A percentile compares a stretch with the other conserved stretches of the same genome.
phyloP scores from a whole-genome alignment of 805 yeast species.

The Blastobotrys chiropterorum region DNA sequence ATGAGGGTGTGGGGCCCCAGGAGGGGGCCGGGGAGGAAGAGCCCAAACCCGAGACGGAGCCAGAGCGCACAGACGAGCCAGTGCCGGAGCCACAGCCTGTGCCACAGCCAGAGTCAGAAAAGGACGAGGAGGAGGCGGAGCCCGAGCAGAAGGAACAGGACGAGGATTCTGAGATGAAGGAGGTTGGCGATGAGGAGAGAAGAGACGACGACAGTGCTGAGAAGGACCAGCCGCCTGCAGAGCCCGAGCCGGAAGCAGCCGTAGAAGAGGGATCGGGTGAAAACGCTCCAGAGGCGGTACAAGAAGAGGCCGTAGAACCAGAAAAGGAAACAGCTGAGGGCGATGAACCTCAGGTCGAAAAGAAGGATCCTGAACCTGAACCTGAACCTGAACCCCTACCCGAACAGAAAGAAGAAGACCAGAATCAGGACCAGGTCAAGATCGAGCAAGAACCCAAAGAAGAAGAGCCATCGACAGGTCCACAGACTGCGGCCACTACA shows the following conservation, averaged over 20 bases:
- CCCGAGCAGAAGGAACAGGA: slow-evolving; percentile 8
- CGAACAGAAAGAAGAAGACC: slow-evolving; percentile 5
- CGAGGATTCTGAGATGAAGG: slow-evolving; percentile 19
- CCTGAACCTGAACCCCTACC: slow-evolving; percentile 3
- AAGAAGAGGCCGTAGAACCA: slow-evolving; percentile 2
- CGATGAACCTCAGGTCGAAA: background rate
- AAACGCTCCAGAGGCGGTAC: slow-evolving; percentile 7
- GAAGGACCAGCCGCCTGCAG: too few relatives aligned
- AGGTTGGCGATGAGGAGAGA: slow-evolving; percentile 18
- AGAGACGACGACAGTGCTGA: too few relatives aligned
- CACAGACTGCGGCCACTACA: background rate
- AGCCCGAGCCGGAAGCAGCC: slow-evolving; percentile 16
- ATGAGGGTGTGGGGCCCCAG: slow-evolving; percentile 2
- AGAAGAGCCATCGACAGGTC: background rate
- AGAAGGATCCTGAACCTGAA: background rate
- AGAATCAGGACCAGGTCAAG: slow-evolving; percentile 1
- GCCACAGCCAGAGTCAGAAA: background rate
- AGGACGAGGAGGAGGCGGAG: slow-evolving; percentile 5
- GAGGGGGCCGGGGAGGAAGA: background rate
- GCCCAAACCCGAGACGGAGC: slow-evolving; percentile 6
- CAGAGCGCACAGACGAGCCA: slow-evolving; percentile 2
- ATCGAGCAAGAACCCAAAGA: background rate
- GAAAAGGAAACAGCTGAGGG: slow-evolving; percentile 1
- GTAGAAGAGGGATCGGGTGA: too few relatives aligned
- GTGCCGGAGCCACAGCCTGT: slow-evolving; percentile 1